phyloP scores from a whole-genome alignment of 495 filamentous ascomycete genomes.

The Cercophora scortea region DNA sequence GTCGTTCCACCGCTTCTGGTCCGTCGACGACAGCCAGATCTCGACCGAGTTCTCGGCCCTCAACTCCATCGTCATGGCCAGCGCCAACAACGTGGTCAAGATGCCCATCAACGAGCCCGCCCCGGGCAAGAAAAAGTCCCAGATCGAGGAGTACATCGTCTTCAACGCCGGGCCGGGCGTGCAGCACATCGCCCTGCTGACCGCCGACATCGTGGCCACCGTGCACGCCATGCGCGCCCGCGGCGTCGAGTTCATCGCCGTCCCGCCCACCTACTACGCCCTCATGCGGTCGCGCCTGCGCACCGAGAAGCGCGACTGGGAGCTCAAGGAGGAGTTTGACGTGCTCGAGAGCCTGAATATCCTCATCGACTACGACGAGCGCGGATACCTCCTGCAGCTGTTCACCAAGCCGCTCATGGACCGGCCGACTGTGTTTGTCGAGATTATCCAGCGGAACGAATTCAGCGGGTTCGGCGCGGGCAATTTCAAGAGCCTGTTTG shows the following conservation, averaged over 20 bases:
- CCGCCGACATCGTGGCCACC: conserved; percentile 64
- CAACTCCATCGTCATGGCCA: conserved; percentile 80
- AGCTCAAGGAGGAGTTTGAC: conserved; percentile 68
- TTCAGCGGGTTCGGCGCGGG: conserved; percentile 88
- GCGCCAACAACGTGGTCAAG: conserved; percentile 67
- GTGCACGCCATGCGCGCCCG: conserved; percentile 67
- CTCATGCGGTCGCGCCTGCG: conserved; percentile 61
- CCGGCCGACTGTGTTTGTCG: conserved; percentile 86
- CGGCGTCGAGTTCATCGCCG: conserved; percentile 82
- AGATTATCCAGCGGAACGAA: conserved; percentile 83
- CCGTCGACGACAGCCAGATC: conserved; percentile 79
- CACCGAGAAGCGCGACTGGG: conserved; percentile 39
- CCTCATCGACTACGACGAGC: conserved; percentile 86
- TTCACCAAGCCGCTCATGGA: conserved; percentile 93
- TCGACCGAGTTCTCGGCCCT: conserved; percentile 84
- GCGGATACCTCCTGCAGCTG: conserved; percentile 74
- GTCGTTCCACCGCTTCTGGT: conserved; percentile 94
- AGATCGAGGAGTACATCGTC: conserved; percentile 89
- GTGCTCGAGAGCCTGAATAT: conserved; percentile 66
- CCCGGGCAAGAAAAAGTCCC: conserved; percentile 70
- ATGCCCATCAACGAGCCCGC: conserved; percentile 98
- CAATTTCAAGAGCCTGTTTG: conserved; percentile 91
- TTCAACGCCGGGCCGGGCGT: conserved; percentile 83
- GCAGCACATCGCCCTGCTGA: conserved; percentile 84
- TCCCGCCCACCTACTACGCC: conserved; percentile 77